Evolutionary conservation across 768 basidiomycete species (phyloP), one percentile per base, ranked within the genome.

Genomic region (Mycena indigotica): DNA sequence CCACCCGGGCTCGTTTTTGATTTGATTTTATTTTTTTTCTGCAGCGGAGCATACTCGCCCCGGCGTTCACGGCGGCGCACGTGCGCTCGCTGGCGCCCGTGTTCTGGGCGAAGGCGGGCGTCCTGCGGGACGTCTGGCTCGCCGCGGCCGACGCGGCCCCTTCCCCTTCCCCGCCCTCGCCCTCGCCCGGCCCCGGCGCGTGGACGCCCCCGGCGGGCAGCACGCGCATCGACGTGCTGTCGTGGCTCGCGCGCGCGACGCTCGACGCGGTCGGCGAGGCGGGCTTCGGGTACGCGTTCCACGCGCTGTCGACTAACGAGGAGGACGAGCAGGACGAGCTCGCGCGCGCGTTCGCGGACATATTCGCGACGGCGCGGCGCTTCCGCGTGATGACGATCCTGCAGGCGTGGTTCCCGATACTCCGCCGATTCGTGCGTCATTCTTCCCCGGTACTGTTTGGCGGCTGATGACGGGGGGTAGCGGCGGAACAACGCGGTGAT

Each of bases 201-300:
- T n/a, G n/a, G n/a, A n/a, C 16, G 8, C 41, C 41, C 10, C n/a
- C n/a, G 10, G 41, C 56, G 5, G 55, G 57, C 16, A 57, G 40
- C 24, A 56, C 62, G n/a, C 69, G 73, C 10, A 67, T 87, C 41
- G 86, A 90, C 51, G 80, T 80, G 3, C 69, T 84, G 52, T 60
- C 69, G 16, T 86, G 81, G 80, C 73, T 89, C 2, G 78, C 76
- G 4, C 80, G 82, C 25, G 79, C 84, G 4, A 87, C 85, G 2
- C 72, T 89, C 16, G 88, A 89, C 58, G 80, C 85, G 52, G 87
- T 91, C 48, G 86, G 86, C 8, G 71, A 84, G 41, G 84, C 90
- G 5, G 81, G 84, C 2, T 89, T 87, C 65, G 82, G 80, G 32
- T 88, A 88, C 68, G 64, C 72, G 23, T 85, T 88, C 71, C 72